Conservation (phyloP, 2,329 filamentous ascomycete species). For the Ilyonectria robusta region DNA sequence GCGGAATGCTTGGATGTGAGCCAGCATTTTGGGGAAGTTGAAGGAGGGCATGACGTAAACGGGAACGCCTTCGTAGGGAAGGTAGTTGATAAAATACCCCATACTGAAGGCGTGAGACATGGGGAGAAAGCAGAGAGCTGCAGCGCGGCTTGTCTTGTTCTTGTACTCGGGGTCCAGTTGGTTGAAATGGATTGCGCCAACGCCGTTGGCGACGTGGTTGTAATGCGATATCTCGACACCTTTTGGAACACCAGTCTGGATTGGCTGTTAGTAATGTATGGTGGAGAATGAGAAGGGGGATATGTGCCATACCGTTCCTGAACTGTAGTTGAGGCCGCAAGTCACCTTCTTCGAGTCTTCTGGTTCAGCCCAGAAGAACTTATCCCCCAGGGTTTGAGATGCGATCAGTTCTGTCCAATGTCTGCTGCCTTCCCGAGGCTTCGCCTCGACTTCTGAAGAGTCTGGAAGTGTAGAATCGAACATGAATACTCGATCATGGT, state of each 20-base stretch:
- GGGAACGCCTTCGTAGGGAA: slow-evolving; percentile 69
- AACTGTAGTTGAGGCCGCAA: slow-evolving; percentile 84
- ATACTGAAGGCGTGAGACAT: slow-evolving; percentile 84
- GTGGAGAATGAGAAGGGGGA: too few relatives aligned
- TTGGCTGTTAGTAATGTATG: slow-evolving; percentile 12
- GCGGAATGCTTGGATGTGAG: slow-evolving; percentile 75
- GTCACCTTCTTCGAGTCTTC: slow-evolving; percentile 65
- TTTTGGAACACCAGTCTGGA: slow-evolving; percentile 81
- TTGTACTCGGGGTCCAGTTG: slow-evolving; percentile 66
- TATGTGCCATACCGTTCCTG: slow-evolving; percentile 66
- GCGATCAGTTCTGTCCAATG: slow-evolving; percentile 77
- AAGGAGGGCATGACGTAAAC: slow-evolving; percentile 86
- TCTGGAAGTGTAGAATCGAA: slow-evolving; percentile 72
- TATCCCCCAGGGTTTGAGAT: slow-evolving; percentile 63
- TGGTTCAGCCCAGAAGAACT: slow-evolving; percentile 75
- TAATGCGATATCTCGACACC: slow-evolving; percentile 86
- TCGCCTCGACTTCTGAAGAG: slow-evolving; percentile 44
- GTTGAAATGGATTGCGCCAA: slow-evolving; percentile 65
- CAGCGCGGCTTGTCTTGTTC: slow-evolving; percentile 54
- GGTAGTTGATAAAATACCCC: slow-evolving; percentile 76
- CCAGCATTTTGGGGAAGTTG: slow-evolving; percentile 80
- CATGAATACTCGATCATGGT: slow-evolving; percentile 70
- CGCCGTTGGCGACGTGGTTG: slow-evolving; percentile 81
- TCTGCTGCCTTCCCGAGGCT: slow-evolving; percentile 32
- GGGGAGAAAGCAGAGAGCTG: slow-evolving; percentile 78